Conservation (phyloP, 2,329 filamentous ascomycete species). For the Microcyclospora pomicola region DNA sequence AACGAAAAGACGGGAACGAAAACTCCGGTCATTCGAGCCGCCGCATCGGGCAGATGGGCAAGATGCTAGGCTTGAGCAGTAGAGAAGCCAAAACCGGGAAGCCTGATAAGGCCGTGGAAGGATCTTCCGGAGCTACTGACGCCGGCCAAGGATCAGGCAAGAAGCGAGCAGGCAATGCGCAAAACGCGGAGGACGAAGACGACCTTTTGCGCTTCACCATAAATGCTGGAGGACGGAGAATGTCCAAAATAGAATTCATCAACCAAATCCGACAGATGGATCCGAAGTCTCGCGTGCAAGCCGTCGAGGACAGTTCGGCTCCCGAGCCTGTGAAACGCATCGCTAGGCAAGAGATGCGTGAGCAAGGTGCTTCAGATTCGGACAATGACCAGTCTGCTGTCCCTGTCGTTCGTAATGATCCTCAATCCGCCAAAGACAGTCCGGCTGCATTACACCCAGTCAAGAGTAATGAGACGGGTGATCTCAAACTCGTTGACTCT, state of each 20-base stretch:
- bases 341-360: conserved; percentile 28
- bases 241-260: conserved; percentile 73
- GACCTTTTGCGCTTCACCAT: conserved; percentile 64
- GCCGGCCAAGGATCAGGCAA: conserved; percentile 6
- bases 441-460: conserved; percentile 21
- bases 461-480: conserved; percentile 28
- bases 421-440: conserved; percentile 1
- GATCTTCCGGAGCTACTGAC: conserved; percentile 7
- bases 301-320: conserved; percentile 34
- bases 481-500: conserved; percentile 32
- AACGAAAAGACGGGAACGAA: conserved; percentile 21
- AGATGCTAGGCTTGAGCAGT: conserved; percentile 33
- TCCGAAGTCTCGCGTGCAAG: conserved; percentile 43
- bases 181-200: conserved; percentile 39
- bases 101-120: conserved; percentile 16
- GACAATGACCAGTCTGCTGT: conserved; percentile 3
- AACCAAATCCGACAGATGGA: conserved; percentile 60
- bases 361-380: conserved; percentile 10
- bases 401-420: conserved; percentile 12
- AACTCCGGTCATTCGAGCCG: conserved; percentile 25
- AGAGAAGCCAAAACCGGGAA: conserved; percentile 1
- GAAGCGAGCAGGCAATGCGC: conserved; percentile 8
- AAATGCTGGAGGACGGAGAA: conserved; percentile 53
- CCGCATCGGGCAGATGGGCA: conserved; percentile 38
- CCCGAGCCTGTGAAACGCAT: conserved; percentile 35